Evolutionary conservation across 164 flowering plant species (phyloP).

Genomic region (Magnolia sinica): DNA sequence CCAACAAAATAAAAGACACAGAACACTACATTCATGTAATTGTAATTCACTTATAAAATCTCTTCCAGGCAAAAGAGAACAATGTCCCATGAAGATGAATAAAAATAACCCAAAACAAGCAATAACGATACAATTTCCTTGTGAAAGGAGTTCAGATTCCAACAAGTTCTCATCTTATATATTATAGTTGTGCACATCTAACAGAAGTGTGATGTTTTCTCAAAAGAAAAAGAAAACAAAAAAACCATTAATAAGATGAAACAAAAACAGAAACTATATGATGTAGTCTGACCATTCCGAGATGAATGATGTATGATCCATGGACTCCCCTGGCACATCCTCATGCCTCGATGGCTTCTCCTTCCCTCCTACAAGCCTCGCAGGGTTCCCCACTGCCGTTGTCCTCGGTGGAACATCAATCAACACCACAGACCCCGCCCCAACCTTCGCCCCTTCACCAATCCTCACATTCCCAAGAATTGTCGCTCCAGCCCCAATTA

Average conservation of each 20-base stretch:
- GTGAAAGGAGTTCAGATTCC: neutral
- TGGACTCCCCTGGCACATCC: slow-evolving; percentile 62
- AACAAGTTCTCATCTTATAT: neutral
- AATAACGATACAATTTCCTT: neutral
- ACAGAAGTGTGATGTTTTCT: neutral
- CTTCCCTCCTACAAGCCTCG: slow-evolving; percentile 62
- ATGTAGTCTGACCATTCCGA: slow-evolving; percentile 68
- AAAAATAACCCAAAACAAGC: no score
- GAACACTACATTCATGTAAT: no score
- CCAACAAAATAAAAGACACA: no score
- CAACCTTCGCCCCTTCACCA: slow-evolving; percentile 66
- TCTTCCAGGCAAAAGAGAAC: neutral
- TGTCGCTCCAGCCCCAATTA: slow-evolving; percentile 63
- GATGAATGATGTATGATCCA: slow-evolving; percentile 71
- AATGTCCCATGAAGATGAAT: neutral
- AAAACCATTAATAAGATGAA: neutral
- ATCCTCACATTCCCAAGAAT: slow-evolving; percentile 52
- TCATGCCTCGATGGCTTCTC: slow-evolving; percentile 42
- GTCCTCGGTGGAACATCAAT: slow-evolving; percentile 62
- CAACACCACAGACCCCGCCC: slow-evolving; percentile 63
- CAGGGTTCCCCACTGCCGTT: slow-evolving; percentile 67
- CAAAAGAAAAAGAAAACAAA: neutral
- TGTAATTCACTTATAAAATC: no score
- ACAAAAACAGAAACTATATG: slow-evolving; percentile 21
- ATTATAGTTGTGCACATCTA: neutral